Base-by-base conservation (phyloP, 768 basidiomycete species). In the Agaricus blazei region DNA sequence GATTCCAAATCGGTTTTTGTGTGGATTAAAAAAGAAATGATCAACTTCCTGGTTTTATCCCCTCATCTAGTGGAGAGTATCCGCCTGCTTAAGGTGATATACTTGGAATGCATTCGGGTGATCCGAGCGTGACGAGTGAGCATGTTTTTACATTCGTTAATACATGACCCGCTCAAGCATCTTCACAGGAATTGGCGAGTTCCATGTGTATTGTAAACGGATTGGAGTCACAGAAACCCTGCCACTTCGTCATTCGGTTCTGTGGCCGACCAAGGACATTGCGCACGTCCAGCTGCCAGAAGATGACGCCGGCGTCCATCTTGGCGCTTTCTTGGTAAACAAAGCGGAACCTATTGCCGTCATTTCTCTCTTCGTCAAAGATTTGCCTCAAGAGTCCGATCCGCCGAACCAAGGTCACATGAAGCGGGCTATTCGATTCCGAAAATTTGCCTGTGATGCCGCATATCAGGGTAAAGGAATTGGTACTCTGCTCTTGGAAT, bases 371-470 rank as follows among this genome's bases (percentile, higher is more conserved):
- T 84, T 86, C 67, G 60, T 69, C 41, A 79, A 81, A 56, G 58
- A 68, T 26, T 55, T 76, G 36, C 70, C 71, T 64, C 54, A 56
- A n/a, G 23, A 27, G 37, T 12, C 31, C 29, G 54, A 37, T 11
- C 3, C 36, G 9, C 40, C 61, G 45, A 51, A 34, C 23, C 40
- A 60, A 52, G 46, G 49, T 23, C 59, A 51, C 52, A 51, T 49
- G 57, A 23, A 14, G n/a, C 65, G 14, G 47, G 59, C 65, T 9
- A 74, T 75, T 23, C 75, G 81, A 28, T 84, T 85, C 68, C 72
- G 82, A 58, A 85, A 85, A 63, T 86, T 85, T 62, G 79, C 83
- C 15, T 85, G 80, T 66, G 70, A 76, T 44, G 70, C 73, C 31
- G 59, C 64, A n/a, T 72, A 74, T 62, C 83, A 83, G 67, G 72